These are phyloP conservation scores for Backusella liffmaniae DNA, from an alignment of 192 early-diverging fungal species.

Conservation along the genomic window DNA sequence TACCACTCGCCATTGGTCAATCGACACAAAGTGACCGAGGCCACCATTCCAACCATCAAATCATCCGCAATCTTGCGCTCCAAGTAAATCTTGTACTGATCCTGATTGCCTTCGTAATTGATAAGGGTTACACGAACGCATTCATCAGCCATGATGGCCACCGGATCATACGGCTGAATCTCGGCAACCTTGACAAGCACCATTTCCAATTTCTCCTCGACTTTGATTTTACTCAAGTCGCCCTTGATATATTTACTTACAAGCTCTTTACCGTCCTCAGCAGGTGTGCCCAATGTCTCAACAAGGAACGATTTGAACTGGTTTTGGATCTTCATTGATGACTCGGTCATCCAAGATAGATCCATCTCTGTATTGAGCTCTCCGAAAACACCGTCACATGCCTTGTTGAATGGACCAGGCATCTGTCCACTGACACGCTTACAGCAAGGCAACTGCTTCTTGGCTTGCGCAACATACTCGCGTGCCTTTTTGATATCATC, in stretches of 20 bases:
- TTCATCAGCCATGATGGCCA: background rate
- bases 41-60: slow-evolving; percentile 23
- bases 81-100: slow-evolving; percentile 15
- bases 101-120: background rate
- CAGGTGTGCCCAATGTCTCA: slow-evolving; percentile 14
- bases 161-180: background rate
- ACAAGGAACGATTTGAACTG: slow-evolving; percentile 10
- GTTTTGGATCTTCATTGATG: background rate
- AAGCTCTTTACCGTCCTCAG: background rate
- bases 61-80: slow-evolving; percentile 26
- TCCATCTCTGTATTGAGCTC: slow-evolving; percentile 31
- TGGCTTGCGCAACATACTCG: slow-evolving; percentile 39
- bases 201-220: background rate
- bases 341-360: background rate
- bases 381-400: slow-evolving; percentile 50
- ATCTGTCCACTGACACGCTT: slow-evolving; percentile 38
- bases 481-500: slow-evolving; percentile 48
- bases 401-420: slow-evolving; percentile 52
- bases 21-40: slow-evolving; percentile 17
- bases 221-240: background rate
- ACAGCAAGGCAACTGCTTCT: slow-evolving; percentile 46
- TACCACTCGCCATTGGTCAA: slow-evolving; percentile 29
- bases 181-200: slow-evolving; percentile 5
- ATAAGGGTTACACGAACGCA: background rate
- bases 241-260: background rate